Evolutionary conservation across 1,139 yeast genomes (phyloP).

Genomic region (Groenewaldozyma sp.): DNA sequence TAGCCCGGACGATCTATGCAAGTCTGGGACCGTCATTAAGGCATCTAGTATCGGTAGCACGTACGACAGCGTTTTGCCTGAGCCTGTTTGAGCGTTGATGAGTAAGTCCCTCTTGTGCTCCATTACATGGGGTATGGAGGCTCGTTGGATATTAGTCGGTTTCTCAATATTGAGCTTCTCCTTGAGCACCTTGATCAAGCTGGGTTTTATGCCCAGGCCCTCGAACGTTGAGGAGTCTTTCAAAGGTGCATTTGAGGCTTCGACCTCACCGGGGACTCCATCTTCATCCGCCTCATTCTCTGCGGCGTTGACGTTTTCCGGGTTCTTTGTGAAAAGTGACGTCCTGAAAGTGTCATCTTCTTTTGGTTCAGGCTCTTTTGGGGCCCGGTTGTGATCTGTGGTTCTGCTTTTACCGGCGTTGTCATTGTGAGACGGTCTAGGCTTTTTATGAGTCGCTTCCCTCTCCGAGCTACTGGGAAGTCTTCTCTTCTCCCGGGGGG

Average conservation of each 20-base stretch:
- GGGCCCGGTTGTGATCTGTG: no score
- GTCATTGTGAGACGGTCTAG: no score
- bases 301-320: conserved; percentile 16
- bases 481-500: no score
- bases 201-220: conserved; percentile 58
- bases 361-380: conserved; percentile 7
- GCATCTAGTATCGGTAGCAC: conserved; percentile 71
- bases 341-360: conserved; percentile 56
- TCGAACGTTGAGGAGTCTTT: conserved; percentile 58
- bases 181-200: conserved; percentile 45
- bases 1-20: conserved; percentile 69
- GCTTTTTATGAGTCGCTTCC: no score
- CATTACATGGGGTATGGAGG: conserved; percentile 66
- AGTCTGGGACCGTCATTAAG: conserved; percentile 46
- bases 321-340: conserved; percentile 73
- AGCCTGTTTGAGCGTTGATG: conserved; percentile 92
- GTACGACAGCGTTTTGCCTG: conserved; percentile 88
- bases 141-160: conserved; percentile 82
- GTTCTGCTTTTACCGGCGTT: no score
- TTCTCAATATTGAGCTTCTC: conserved; percentile 50
- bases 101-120: conserved; percentile 52
- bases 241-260: conserved; percentile 82
- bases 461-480: no score
- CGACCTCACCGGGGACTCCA: conserved; percentile 20
- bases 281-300: conserved; percentile 3